A percentile compares a stretch with the other conserved stretches of the same genome.
phyloP scores from a whole-genome alignment of 2,329 filamentous ascomycete genomes.

The Fusarium nodosum region DNA sequence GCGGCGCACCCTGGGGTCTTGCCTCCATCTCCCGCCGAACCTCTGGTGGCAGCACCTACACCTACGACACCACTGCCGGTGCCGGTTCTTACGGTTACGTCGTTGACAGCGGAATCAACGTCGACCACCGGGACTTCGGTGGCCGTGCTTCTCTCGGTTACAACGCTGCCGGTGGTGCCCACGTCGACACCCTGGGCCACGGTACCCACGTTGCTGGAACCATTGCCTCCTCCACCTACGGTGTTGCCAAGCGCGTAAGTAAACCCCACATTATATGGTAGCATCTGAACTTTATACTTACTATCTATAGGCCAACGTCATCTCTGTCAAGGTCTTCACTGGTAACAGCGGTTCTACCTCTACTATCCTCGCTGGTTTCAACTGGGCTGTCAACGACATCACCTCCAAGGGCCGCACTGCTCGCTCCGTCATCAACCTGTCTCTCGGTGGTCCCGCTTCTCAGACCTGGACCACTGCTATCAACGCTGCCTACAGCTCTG shows the following conservation, averaged over 20 bases:
- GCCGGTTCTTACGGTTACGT: slow-evolving; percentile 69
- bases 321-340: slow-evolving; percentile 54
- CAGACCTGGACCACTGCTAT: slow-evolving; percentile 59
- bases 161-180: slow-evolving; percentile 55
- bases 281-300: slow-evolving; percentile 2
- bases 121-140: slow-evolving; percentile 65
- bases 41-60: slow-evolving; percentile 54
- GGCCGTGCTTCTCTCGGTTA: slow-evolving; percentile 59
- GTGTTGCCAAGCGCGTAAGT: slow-evolving; percentile 59
- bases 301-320: slow-evolving; percentile 43
- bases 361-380: slow-evolving; percentile 57
- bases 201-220: slow-evolving; percentile 61
- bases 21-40: slow-evolving; percentile 49
- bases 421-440: slow-evolving; percentile 57
- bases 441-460: slow-evolving; percentile 57
- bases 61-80: slow-evolving; percentile 65
- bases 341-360: slow-evolving; percentile 43
- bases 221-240: slow-evolving; percentile 57
- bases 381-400: slow-evolving; percentile 58
- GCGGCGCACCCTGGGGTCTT: slow-evolving; percentile 45
- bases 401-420: slow-evolving; percentile 53
- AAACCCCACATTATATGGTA: neutral
- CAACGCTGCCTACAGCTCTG: slow-evolving; percentile 55
- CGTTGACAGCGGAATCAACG: slow-evolving; percentile 72
- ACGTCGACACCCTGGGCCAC: slow-evolving; percentile 56